Conservation (phyloP, 2,329 filamentous ascomycete genomes). For the Sordariomycetes sp. region DNA sequence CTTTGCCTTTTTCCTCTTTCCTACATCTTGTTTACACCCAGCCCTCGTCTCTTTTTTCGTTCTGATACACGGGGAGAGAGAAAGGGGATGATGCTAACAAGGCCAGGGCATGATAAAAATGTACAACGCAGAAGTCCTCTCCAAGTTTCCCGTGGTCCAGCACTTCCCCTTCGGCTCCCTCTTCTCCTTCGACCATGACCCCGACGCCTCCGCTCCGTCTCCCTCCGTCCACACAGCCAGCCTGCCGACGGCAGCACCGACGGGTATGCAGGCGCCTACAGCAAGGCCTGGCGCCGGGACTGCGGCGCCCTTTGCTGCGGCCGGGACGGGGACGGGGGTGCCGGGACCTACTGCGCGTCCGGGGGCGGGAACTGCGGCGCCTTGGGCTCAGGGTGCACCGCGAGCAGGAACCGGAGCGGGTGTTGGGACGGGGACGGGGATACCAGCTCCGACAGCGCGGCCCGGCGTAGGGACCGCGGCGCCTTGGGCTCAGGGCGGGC, state of each 20-base stretch:
- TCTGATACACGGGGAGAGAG: no score
- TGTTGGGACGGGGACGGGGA: not conserved
- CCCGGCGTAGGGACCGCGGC: not conserved
- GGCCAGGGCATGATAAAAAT: conserved; percentile 91
- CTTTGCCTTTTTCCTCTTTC: not conserved
- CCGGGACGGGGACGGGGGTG: not conserved
- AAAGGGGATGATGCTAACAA: no score
- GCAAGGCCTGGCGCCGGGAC: not conserved
- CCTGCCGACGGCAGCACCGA: conserved; percentile 21
- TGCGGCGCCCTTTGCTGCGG: not conserved
- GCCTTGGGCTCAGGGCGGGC: conserved; percentile 1
- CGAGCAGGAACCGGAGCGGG: no score
- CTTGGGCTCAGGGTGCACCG: conserved; percentile 3
- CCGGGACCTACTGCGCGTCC: not conserved
- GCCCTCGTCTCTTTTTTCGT: not conserved
- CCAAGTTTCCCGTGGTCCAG: conserved; percentile 97
- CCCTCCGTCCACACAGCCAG: conserved; percentile 43
- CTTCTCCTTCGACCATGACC: conserved; percentile 64
- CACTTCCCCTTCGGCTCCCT: conserved; percentile 77
- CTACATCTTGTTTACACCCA: not conserved
- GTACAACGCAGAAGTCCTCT: conserved; percentile 93
- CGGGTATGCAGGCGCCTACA: not conserved
- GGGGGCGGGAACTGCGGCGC: not conserved
- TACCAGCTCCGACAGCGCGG: not conserved
- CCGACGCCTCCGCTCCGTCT: conserved; percentile 34